Evolutionary conservation across 2,329 filamentous ascomycete species (phyloP), one percentile per base, ranked within the genome.

Genomic region (Exophiala oligosperma): DNA sequence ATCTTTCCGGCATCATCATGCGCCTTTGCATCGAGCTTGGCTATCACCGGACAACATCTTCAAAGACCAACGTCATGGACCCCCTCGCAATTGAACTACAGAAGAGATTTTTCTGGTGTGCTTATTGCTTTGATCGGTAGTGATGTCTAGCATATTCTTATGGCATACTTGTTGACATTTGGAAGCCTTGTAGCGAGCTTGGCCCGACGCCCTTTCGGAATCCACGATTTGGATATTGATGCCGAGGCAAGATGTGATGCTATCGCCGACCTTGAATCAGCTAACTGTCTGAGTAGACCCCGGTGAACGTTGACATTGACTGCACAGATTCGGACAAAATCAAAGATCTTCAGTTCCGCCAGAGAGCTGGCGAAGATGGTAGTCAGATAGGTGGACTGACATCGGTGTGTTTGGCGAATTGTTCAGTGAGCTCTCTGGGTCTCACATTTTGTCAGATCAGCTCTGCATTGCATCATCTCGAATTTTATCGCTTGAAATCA

Each of bases 41-140:
- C 43, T 64, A 58, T 29, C 63, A 65, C 29, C 59, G 63, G 7
- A 65, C 54, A 49, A 29, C 38, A 44, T 38, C 38, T 12, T 53
- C 37, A 29, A 37, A 21, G n/a, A 44, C 44, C 14, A 46, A 32
- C 2, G 3, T n/a, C 0, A 35, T 47, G 37, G 54, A 54, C 49
- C 59, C 63, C 17, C 60, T 62, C 24, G 52, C 47, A 4, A 47
- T 64, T 29, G 63, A 65, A 51, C 61, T 62, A 47, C 59, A 54
- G 44, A 64, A 65, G 49, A 56, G 63, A 44, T 60, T 64, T 24
- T 65, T 65, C 29, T 65, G 63, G 63, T 65, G 63, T 59, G 61
- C 59, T 48, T 65, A 65, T 54, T 64, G 63, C 28, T 64, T 65
- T 51, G 63, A 65, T 56, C 52, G 63, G 63, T 38, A 29, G 24